Conservation (phyloP, 257 asterid species). For the Solanum paucissectum region DNA sequence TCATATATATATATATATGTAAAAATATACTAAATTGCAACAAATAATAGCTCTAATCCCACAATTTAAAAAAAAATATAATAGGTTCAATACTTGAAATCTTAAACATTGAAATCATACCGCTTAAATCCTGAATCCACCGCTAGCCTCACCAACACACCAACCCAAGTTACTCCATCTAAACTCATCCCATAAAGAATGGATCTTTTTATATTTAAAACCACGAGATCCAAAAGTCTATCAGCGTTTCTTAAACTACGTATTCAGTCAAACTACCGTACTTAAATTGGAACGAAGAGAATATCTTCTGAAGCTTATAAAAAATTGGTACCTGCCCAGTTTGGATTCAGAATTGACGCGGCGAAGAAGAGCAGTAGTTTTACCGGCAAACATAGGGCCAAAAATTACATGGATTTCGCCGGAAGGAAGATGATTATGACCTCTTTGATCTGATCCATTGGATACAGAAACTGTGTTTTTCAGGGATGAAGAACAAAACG, state of each 20-base stretch:
- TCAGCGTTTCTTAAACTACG: too few relatives aligned
- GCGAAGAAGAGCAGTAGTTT: slow-evolving; percentile 25
- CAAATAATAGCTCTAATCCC: background rate
- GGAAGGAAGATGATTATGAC: background rate
- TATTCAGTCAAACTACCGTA: too few relatives aligned
- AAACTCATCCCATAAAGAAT: background rate
- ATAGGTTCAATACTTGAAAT: background rate
- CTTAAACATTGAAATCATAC: background rate
- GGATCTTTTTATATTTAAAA: too few relatives aligned
- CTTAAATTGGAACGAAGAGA: too few relatives aligned
- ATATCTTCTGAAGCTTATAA: too few relatives aligned
- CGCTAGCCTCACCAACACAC: too few relatives aligned
- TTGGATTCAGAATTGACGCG: slow-evolving; percentile 20
- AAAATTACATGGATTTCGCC: slow-evolving; percentile 5
- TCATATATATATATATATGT: background rate
- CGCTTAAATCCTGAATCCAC: background rate
- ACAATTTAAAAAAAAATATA: too few relatives aligned
- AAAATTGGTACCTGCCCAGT: slow-evolving; percentile 17
- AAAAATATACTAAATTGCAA: background rate
- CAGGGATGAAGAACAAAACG: background rate
- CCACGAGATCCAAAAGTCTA: too few relatives aligned
- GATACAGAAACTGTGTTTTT: background rate
- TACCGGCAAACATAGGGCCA: slow-evolving; percentile 8
- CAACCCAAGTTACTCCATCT: background rate
- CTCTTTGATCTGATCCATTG: background rate